These are phyloP conservation scores for Strobilomyces confusus DNA, from an alignment of 768 basidiomycete genomes.

Conservation along the genomic window DNA sequence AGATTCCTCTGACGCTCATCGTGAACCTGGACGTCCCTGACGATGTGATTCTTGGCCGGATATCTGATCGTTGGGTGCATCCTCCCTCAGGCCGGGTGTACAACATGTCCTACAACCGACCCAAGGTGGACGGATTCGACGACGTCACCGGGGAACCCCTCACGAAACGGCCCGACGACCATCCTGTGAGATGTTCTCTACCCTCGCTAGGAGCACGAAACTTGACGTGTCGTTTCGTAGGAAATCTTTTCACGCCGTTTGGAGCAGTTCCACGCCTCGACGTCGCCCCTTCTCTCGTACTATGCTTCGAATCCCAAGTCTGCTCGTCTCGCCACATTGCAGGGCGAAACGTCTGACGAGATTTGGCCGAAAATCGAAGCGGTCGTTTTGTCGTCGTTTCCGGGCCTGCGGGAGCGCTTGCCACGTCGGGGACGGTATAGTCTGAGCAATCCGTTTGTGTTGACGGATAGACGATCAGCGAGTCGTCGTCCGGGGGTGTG, in stretches of 20 bases:
- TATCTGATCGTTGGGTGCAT: conserved; percentile 89
- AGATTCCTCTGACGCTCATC: conserved; percentile 69
- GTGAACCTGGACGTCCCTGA: conserved; percentile 90
- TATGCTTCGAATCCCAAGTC: conserved; percentile 45
- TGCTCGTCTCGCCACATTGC: conserved; percentile 51
- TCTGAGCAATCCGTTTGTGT: conserved; percentile 51
- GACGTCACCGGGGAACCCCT: conserved; percentile 85
- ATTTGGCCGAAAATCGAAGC: conserved; percentile 84
- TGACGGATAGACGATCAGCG: conserved; percentile 16
- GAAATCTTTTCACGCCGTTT: conserved; percentile 77
- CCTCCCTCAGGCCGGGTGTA: conserved; percentile 86
- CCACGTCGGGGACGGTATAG: conserved; percentile 46
- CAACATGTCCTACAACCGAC: conserved; percentile 84
- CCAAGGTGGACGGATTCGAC: conserved; percentile 74
- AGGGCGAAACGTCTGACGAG: conserved; percentile 78
- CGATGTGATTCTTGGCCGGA: conserved; percentile 76
- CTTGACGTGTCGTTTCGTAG: conserved; percentile 36
- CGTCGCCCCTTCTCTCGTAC: conserved; percentile 76
- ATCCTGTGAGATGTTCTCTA: conserved; percentile 58
- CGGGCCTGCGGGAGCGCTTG: conserved; percentile 50
- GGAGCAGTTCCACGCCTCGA: conserved; percentile 71
- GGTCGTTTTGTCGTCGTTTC: conserved; percentile 54
- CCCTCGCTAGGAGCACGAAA: not conserved
- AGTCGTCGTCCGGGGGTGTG: conserved; percentile 16
- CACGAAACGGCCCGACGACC: conserved; percentile 86